Evolutionary conservation across 257 asterid genomes (phyloP).

Genomic region (Rhazya stricta): DNA sequence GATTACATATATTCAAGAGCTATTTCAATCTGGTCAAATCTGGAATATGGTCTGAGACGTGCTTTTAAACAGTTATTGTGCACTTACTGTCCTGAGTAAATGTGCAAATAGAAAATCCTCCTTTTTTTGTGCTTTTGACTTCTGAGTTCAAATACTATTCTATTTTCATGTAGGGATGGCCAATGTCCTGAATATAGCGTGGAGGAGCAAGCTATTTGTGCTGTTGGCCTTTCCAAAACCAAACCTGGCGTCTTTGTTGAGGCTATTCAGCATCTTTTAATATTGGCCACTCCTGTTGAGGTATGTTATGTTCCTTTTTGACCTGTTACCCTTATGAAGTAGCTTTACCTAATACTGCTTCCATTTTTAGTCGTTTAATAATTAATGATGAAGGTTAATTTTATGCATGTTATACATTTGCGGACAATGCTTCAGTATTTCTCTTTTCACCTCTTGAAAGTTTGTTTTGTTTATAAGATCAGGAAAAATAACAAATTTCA

Average conservation of each 20-base stretch:
- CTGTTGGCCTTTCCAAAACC: conserved; percentile 83
- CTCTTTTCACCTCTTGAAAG: neutral
- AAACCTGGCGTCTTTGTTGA: conserved; percentile 86
- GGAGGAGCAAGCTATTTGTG: conserved; percentile 94
- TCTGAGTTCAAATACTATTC: neutral
- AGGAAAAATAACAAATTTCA: neutral
- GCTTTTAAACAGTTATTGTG: neutral
- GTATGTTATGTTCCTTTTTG: conserved; percentile 28
- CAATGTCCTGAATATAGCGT: conserved; percentile 86
- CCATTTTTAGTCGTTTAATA: neutral
- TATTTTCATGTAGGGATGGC: conserved; percentile 60
- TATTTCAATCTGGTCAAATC: neutral
- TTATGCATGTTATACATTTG: neutral
- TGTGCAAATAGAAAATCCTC: neutral
- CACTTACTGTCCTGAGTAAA: neutral
- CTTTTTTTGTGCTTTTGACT: neutral
- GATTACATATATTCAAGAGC: neutral
- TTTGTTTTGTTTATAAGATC: neutral
- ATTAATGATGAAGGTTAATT: no score
- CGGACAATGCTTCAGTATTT: neutral
- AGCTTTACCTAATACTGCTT: neutral
- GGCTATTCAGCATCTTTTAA: conserved; percentile 84
- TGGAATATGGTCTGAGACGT: neutral
- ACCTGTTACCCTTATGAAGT: neutral
- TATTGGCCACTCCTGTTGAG: conserved; percentile 98